Percentiles rank a stretch among this genome's conserved stretches.
phyloP scores from a whole-genome alignment of 352 stramenopile species.

The Globisporangium recalcitrans region DNA sequence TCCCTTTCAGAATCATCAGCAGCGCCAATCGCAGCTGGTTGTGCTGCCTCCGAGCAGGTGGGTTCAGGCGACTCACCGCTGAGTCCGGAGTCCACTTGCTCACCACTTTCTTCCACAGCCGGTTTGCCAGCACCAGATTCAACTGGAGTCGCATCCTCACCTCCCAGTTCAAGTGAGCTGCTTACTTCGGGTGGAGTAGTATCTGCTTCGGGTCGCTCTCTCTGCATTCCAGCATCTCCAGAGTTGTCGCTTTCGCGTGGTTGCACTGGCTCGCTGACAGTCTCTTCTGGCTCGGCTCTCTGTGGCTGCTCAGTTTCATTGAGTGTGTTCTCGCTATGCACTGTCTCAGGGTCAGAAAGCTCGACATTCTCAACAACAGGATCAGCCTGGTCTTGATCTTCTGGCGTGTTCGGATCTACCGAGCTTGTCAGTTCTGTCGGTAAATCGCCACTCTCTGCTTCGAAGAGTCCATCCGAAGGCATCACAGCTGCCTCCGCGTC shows the following conservation, averaged over 20 bases:
- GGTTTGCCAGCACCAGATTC: background rate
- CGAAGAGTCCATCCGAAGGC: background rate
- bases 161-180: background rate
- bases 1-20: background rate
- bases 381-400: background rate
- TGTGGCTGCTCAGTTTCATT: background rate
- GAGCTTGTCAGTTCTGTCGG: background rate
- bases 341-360: background rate
- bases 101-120: background rate
- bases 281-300: background rate
- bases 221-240: background rate
- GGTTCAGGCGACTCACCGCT: background rate
- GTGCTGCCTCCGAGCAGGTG: background rate
- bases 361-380: background rate
- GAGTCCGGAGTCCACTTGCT: background rate
- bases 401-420: background rate
- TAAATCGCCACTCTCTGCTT: background rate
- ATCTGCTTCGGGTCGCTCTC: background rate
- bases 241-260: background rate
- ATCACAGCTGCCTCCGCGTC: background rate
- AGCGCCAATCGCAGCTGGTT: background rate
- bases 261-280: background rate
- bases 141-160: background rate
- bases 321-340: background rate
- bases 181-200: background rate